Conservation (phyloP, 1,139 yeast species). For the Pichia sp. region DNA sequence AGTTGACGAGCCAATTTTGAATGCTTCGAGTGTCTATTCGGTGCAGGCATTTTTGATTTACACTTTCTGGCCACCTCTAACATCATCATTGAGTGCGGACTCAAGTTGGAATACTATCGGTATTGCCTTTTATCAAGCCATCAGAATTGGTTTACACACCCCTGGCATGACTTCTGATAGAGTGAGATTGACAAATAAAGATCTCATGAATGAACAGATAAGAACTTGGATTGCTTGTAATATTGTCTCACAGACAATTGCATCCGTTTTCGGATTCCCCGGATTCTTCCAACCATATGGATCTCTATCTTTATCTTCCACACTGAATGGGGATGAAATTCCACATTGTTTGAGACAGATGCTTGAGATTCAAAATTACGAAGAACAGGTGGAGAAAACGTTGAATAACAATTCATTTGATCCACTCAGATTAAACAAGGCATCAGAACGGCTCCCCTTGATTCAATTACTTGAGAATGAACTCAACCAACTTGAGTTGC, state of each 20-base stretch:
- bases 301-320: constrained; percentile 50
- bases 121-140: constrained; percentile 84
- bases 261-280: constrained; percentile 91
- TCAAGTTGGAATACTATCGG: constrained; percentile 95
- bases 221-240: constrained; percentile 94
- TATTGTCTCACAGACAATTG: constrained; percentile 80
- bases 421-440: constrained; percentile 57
- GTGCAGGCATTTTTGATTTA: constrained; percentile 88
- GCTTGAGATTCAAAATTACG: constrained; percentile 78
- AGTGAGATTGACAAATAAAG: constrained; percentile 28
- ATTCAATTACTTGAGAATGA: constrained; percentile 64
- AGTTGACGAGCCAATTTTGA: constrained; percentile 70
- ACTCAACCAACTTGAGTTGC: constrained; percentile 66
- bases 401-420: constrained; percentile 68
- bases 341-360: constrained; percentile 62
- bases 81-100: constrained; percentile 90
- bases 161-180: constrained; percentile 56
- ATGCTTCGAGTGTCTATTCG: constrained; percentile 88
- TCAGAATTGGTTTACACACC: constrained; percentile 81
- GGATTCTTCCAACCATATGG: constrained; percentile 84
- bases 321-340: constrained; percentile 31
- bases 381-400: constrained; percentile 76
- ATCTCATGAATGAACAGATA: constrained; percentile 65
- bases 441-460: constrained; percentile 66
- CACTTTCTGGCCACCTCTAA: constrained; percentile 93